Evolutionary conservation across 352 stramenopile genomes (phyloP), one percentile per base, ranked within the genome.

Genomic region (Pythium plurisporium): DNA sequence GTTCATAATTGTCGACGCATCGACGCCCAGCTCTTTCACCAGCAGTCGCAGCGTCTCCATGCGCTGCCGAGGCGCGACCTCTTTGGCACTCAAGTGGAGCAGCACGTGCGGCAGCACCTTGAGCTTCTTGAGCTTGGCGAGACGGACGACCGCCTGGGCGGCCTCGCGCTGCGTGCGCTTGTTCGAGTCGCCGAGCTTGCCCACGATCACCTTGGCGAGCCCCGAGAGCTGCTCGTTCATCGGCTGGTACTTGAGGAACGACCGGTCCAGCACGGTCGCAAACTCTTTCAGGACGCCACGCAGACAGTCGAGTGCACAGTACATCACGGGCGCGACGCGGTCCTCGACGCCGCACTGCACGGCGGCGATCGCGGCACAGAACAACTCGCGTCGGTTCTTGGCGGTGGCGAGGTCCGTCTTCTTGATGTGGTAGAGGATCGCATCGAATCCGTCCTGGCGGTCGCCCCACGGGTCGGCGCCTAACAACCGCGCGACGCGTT

Each of bases 291-390:
- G 63, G n/a, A 91, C 59, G 15, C 69, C 50, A 33, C 70, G 68
- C 14, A 93, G 64, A 38, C 79, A 90, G 29, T 93, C 79, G n/a
- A 93, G 68, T 14, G 81, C 71, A 38, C 83, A 93, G 67, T 86
- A 93, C 79, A 93, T 88, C 46, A 93, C 83, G 6, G 83, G 81
- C 2, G 77, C 77, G 0, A 93, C 81, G 20, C 78, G 79, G 57
- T 91, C 83, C 9, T 90, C 81, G 1, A 90, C 79, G 7, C 83
- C 83, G 41, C 77, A 82, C 23, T 90, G 79, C 26, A 89, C 67
- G 15, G 83, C 83, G 11, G 79, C 76, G 30, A 93, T 27, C 0
- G 74, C 69, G 9, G 83, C 83, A 40, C 73, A 87, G n/a, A 93
- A 73, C 20, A 89, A 42, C 27, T 85, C 76, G 36, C 79, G 74